Evolutionary conservation across 2,329 filamentous ascomycete species (phyloP), one percentile per base, ranked within the genome.

Genomic region (Arthrobotrys sinensis): DNA sequence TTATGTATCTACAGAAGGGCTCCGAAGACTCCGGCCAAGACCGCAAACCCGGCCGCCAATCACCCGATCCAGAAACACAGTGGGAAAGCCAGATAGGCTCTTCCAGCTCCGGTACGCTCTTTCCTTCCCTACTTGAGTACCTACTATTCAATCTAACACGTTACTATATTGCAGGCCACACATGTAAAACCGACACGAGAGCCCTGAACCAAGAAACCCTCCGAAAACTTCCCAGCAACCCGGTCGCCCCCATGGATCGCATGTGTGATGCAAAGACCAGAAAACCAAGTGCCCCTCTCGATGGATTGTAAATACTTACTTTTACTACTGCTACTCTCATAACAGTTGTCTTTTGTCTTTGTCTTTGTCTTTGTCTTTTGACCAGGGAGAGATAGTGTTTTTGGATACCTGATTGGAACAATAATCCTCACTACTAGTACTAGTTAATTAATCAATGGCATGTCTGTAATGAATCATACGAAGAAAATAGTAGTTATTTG

Each of bases 261-360:
- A 72, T 62, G 6, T 43, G 43, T 14, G 67, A 78, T n/a, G 53
- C 67, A 16, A 78, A 78, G 67, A 78, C 75, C 1, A 38, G 75
- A 5, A 78, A 78, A 43, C 75, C 75, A 21, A 60, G 36, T n/a
- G 21, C 19, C 1, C 67, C 60, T 16, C 40, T 78, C 3, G 75
- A 78, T 57, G 67, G 75, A 16, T 64, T 78, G 67, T 78, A 63
- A 72, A 72, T 48, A n/a, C n/a, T n/a, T n/a, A n/a, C n/a, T n/a
- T n/a, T n/a, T n/a, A n/a, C n/a, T n/a, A n/a, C n/a, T 32, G 43
- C 3, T 53, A 24, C 16, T 4, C 21, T 38, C n/a, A n/a, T n/a
- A n/a, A 43, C 36, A 64, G 19, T 8, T 11, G 1, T 21, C 36
- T 50, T 12, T 21, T 21, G 7, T 14, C 38, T 6, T 11, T 34